Evolutionary conservation across 208 protist species (phyloP).

Genomic region (Trichomonas tenax): DNA sequence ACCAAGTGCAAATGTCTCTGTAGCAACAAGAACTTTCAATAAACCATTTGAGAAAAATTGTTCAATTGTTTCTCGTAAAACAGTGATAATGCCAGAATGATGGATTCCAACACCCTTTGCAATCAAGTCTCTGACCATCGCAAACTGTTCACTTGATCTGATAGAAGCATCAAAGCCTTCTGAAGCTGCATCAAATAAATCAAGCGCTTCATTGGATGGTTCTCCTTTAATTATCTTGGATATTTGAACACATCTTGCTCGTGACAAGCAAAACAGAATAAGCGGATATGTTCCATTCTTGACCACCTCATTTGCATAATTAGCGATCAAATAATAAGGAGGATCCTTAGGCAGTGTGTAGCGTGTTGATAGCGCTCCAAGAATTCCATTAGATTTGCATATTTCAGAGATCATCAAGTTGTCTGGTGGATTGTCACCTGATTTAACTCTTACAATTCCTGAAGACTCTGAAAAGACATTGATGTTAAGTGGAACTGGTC

Average conservation of each 20-base stretch:
- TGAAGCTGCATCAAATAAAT: not conserved
- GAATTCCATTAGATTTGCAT: not conserved
- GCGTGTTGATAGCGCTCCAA: not conserved
- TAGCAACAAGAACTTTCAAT: conserved; percentile 63
- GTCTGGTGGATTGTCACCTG: not conserved
- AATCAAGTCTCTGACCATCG: conserved; percentile 46
- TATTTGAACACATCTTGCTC: not conserved
- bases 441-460: not conserved
- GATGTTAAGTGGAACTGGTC: not conserved
- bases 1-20: conserved; percentile 73
- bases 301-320: not conserved
- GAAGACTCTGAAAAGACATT: not conserved
- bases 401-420: not conserved
- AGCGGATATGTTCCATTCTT: not conserved
- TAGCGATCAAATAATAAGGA: not conserved
- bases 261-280: not conserved
- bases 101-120: conserved; percentile 63
- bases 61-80: conserved; percentile 70
- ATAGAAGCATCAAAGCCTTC: not conserved
- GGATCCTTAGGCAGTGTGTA: not conserved
- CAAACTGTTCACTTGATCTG: not conserved
- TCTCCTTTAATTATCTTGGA: not conserved
- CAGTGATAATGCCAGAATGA: conserved; percentile 63
- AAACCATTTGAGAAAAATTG: conserved; percentile 58
- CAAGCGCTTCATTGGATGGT: not conserved